A percentile compares a stretch with the other conserved stretches of the same genome.
Conservation (phyloP, 2,329 filamentous ascomycete genomes). For the Trichoderma cornu-damae region DNA sequence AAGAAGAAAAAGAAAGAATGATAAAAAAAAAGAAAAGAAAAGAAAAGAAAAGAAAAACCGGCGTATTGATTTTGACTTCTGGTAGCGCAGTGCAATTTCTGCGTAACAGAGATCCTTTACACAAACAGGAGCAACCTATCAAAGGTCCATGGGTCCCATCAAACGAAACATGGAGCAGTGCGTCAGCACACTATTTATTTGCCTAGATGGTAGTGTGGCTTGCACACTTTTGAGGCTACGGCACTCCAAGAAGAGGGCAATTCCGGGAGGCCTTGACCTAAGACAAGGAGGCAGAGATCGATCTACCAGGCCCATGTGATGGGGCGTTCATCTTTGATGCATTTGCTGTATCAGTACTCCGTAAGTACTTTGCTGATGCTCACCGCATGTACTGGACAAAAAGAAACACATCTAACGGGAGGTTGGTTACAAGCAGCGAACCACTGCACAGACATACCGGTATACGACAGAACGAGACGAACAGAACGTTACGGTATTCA, state of each 20-base stretch:
- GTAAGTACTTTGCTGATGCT: too few species aligned
- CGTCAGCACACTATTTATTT: constrained; percentile 1
- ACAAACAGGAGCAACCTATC: not conserved
- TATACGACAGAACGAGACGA: not conserved
- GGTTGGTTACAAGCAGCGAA: not conserved
- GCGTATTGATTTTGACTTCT: too few species aligned
- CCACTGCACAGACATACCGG: not conserved
- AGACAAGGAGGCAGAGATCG: not conserved
- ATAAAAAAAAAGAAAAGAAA: too few species aligned
- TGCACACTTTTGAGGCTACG: not conserved
- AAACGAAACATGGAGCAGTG: not conserved
- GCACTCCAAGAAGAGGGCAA: not conserved
- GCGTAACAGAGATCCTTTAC: not conserved
- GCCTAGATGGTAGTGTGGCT: not conserved
- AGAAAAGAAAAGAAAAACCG: not conserved
- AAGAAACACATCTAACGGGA: too few species aligned
- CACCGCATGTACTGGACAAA: too few species aligned
- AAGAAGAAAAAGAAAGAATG: not conserved
- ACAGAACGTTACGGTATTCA: not conserved
- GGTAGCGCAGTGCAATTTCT: not conserved
- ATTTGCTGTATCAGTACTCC: not conserved
- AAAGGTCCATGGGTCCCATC: not conserved
- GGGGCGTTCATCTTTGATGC: not conserved
- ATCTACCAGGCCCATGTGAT: not conserved
- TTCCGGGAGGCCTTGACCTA: not conserved